Evolutionary conservation across 2,329 filamentous ascomycete genomes (phyloP).

Genomic region (Fusarium dimerum): DNA sequence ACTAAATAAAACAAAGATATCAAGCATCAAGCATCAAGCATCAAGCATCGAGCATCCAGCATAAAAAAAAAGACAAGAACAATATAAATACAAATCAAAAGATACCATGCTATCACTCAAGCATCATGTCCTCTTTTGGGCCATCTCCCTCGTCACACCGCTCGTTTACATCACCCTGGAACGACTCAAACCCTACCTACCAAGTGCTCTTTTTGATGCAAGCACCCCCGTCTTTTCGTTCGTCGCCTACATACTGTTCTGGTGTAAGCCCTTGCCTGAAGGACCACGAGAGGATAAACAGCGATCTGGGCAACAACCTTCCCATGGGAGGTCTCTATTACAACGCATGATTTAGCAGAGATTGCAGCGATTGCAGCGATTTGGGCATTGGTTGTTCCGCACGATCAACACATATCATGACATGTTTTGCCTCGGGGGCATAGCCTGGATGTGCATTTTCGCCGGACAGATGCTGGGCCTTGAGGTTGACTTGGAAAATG

Average conservation of each 20-base stretch:
- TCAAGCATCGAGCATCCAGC: too few relatives aligned
- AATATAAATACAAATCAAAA: not conserved
- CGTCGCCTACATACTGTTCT: not conserved
- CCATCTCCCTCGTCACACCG: conserved; percentile 13
- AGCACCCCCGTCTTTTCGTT: not conserved
- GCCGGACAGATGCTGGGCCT: conserved; percentile 1
- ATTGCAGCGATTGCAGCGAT: not conserved
- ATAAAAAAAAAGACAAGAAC: too few relatives aligned
- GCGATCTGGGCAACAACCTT: not conserved
- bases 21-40: too few relatives aligned
- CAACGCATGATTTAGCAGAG: not conserved
- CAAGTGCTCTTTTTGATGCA: not conserved
- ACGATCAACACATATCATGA: not conserved
- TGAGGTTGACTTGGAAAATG: not conserved
- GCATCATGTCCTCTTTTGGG: conserved; percentile 20
- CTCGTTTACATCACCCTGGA: not conserved
- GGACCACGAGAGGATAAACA: not conserved
- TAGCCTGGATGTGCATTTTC: conserved; percentile 9
- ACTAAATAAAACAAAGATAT: too few relatives aligned
- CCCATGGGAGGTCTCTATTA: not conserved
- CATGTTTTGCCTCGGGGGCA: conserved; percentile 4
- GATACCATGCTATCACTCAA: conserved; percentile 17
- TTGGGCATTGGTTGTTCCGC: not conserved
- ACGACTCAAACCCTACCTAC: conserved; percentile 1
- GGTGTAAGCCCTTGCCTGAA: not conserved